Percentiles rank a stretch among this genome's conserved stretches.
phyloP scores from a whole-genome alignment of 2,329 filamentous ascomycete species.

The Colletotrichum nymphaeae region DNA sequence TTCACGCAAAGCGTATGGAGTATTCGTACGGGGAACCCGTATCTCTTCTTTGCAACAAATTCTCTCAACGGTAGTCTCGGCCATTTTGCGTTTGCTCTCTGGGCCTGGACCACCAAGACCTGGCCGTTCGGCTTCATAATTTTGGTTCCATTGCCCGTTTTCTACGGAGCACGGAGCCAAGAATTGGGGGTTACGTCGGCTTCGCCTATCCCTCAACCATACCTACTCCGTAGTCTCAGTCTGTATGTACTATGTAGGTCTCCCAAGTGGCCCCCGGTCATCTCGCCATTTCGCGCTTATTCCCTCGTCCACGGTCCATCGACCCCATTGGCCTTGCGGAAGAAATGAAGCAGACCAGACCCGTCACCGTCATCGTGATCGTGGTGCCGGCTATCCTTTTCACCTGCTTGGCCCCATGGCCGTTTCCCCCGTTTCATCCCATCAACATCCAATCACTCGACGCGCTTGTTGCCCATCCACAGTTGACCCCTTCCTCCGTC shows the following conservation, averaged over 20 bases:
- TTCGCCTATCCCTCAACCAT: neutral
- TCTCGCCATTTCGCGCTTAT: neutral
- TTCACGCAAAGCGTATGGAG: neutral
- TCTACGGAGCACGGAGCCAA: neutral
- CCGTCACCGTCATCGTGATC: slow-evolving; percentile 8
- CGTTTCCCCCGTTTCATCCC: slow-evolving; percentile 18
- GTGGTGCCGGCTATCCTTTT: slow-evolving; percentile 15
- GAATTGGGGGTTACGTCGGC: neutral
- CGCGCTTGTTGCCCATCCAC: neutral
- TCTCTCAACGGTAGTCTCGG: neutral
- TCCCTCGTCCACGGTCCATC: neutral
- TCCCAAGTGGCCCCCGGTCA: neutral
- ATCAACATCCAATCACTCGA: slow-evolving; percentile 3
- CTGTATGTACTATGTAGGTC: neutral
- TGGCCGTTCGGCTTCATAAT: neutral
- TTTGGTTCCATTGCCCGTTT: neutral
- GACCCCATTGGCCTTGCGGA: neutral
- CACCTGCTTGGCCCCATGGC: slow-evolving; percentile 15
- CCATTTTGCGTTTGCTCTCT: neutral
- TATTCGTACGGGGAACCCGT: neutral
- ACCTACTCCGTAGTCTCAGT: neutral
- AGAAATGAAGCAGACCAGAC: neutral
- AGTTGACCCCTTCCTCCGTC: slow-evolving; percentile 11
- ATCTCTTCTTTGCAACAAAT: neutral
- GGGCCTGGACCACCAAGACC: neutral